phyloP scores from a whole-genome alignment of 768 basidiomycete species.

The Lactarius evosmus region DNA sequence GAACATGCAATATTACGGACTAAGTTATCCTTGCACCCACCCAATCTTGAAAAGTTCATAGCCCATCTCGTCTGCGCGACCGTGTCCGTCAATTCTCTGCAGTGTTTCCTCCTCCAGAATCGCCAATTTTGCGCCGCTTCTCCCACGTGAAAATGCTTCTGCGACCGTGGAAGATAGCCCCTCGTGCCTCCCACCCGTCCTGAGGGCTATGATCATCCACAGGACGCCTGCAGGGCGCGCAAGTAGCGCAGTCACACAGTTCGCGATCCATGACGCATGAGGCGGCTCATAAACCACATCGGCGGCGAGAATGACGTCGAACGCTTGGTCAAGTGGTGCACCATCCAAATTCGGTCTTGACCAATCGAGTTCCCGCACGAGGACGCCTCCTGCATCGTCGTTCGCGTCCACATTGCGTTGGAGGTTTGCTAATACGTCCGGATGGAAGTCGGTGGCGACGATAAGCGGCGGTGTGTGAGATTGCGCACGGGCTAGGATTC shows the following conservation, averaged over 20 bases:
- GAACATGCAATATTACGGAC: constrained; percentile 10
- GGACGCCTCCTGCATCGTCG: constrained; percentile 37
- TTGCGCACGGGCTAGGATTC: constrained; percentile 37
- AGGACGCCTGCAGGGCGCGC: constrained; percentile 46
- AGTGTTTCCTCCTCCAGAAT: constrained; percentile 49
- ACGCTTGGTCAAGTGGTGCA: constrained; percentile 41
- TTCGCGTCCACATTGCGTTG: constrained; percentile 56
- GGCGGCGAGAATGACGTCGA: constrained; percentile 73
- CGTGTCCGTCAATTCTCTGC: constrained; percentile 50
- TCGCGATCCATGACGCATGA: constrained; percentile 67
- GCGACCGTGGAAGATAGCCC: constrained; percentile 57
- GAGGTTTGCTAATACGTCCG: constrained; percentile 70
- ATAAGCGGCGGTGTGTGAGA: constrained; percentile 36
- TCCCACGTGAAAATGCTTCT: constrained; percentile 43
- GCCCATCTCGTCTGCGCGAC: constrained; percentile 65
- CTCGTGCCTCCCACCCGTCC: constrained; percentile 62
- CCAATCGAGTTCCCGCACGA: constrained; percentile 65
- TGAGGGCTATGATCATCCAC: constrained; percentile 69
- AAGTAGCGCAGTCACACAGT: constrained; percentile 55
- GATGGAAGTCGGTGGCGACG: constrained; percentile 76
- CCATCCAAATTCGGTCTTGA: constrained; percentile 39
- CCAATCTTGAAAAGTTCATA: constrained; percentile 71
- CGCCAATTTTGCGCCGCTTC: constrained; percentile 36
- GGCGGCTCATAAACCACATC: constrained; percentile 74
- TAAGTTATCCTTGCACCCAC: constrained; percentile 48